A percentile compares a stretch with the other conserved stretches of the same genome.
phyloP scores from a whole-genome alignment of 352 stramenopile genomes.

The Phytophthora pini region DNA sequence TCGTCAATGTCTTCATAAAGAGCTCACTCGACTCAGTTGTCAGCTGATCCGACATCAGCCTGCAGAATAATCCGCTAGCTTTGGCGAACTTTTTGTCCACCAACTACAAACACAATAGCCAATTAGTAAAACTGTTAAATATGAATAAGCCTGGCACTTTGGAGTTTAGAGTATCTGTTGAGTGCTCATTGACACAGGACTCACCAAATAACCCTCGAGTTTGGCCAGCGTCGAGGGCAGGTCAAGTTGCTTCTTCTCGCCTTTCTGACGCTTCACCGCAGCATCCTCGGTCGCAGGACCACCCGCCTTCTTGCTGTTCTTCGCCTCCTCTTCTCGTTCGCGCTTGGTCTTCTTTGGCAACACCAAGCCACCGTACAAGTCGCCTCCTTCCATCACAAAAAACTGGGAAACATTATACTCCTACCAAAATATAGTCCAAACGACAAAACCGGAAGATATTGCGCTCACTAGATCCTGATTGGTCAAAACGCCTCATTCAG shows the following conservation, averaged over 20 bases:
- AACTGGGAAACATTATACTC: not conserved
- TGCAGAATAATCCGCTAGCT: conserved; percentile 60
- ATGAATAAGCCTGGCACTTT: no score
- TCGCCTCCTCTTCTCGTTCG: conserved; percentile 22
- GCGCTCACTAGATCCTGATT: not conserved
- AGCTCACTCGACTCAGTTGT: conserved; percentile 38
- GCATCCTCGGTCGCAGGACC: not conserved
- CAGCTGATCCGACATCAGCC: conserved; percentile 56
- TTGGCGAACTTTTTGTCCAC: conserved; percentile 83
- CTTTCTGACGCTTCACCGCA: conserved; percentile 33
- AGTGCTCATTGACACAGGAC: not conserved
- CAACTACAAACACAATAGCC: conserved; percentile 32
- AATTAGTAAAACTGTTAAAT: no score
- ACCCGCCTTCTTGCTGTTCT: not conserved
- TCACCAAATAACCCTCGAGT: conserved; percentile 75
- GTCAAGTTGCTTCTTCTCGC: conserved; percentile 43
- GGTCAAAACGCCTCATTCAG: conserved; percentile 2
- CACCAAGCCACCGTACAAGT: conserved; percentile 67
- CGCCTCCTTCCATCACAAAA: conserved; percentile 16
- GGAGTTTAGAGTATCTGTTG: no score
- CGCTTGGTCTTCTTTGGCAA: conserved; percentile 59
- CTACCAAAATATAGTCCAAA: not conserved
- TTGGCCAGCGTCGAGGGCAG: conserved; percentile 52
- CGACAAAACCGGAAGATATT: no score
- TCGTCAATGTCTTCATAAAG: conserved; percentile 57